phyloP scores from a whole-genome alignment of 2,329 filamentous ascomycete genomes.

The Colletotrichum chrysophilum region DNA sequence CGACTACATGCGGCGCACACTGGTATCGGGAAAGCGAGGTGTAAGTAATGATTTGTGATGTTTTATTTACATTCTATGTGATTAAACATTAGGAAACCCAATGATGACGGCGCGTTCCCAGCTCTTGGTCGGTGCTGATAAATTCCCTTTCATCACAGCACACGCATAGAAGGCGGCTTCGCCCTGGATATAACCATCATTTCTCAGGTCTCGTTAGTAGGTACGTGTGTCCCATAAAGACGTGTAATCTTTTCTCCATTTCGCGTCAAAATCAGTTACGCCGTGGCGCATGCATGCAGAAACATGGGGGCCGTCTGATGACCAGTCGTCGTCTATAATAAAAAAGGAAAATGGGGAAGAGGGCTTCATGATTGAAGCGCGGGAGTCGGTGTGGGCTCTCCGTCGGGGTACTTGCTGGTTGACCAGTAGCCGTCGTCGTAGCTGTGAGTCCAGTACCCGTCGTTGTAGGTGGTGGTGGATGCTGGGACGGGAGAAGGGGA shows the following conservation, averaged over 20 bases:
- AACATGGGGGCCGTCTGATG: neutral
- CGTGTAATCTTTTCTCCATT: neutral
- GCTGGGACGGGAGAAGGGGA: slow-evolving; percentile 25
- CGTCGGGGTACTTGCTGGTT: slow-evolving; percentile 45
- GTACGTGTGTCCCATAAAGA: neutral
- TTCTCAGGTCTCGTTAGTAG: slow-evolving; percentile 4
- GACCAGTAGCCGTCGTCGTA: slow-evolving; percentile 52
- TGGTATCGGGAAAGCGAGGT: neutral
- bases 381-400: slow-evolving; percentile 43
- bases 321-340: neutral
- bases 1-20: accelerated
- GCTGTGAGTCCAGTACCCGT: slow-evolving; percentile 44
- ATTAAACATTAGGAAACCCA: slow-evolving; percentile 18
- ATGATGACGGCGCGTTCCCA: slow-evolving; percentile 36
- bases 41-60: neutral
- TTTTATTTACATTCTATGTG: slow-evolving; percentile 1
- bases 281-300: neutral
- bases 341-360: neutral
- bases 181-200: slow-evolving; percentile 10
- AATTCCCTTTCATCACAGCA: neutral
- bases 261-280: neutral
- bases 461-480: slow-evolving; percentile 35
- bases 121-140: slow-evolving; percentile 42
- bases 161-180: neutral
- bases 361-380: neutral